Conservation (phyloP, 306 rosid genomes). For the Arachis hypogaea region DNA sequence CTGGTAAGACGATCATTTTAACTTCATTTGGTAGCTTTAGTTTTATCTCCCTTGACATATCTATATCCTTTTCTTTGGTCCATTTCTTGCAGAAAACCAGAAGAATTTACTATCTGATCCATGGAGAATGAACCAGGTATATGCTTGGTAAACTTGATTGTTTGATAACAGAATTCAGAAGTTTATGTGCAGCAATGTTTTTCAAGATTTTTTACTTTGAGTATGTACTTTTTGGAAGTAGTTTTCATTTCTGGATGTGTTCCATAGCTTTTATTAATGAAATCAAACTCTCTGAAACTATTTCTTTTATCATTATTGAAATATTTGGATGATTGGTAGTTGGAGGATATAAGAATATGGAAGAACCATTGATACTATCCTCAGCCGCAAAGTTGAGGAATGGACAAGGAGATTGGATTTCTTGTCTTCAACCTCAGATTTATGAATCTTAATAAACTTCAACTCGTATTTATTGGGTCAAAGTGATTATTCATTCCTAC, state of each 20-base stretch:
- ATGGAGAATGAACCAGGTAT: slow-evolving; percentile 95
- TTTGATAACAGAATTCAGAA: slow-evolving; percentile 21
- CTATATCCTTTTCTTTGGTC: slow-evolving; percentile 2
- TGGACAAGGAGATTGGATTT: neutral
- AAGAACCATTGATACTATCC: neutral
- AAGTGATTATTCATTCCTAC: slow-evolving; percentile 1
- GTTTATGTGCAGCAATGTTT: neutral
- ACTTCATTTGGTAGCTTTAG: slow-evolving; percentile 17
- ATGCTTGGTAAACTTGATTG: slow-evolving; percentile 19
- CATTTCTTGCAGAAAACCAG: slow-evolving; percentile 71
- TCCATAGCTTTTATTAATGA: slow-evolving; percentile 5
- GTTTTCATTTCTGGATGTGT: slow-evolving; percentile 9
- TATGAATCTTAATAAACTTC: slow-evolving; percentile 2
- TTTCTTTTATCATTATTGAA: neutral
- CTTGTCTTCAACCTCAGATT: slow-evolving; percentile 18
- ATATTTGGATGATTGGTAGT: neutral
- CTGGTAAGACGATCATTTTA: slow-evolving; percentile 62
- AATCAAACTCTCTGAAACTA: slow-evolving; percentile 1
- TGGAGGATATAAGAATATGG: slow-evolving; percentile 16
- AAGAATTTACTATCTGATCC: slow-evolving; percentile 84
- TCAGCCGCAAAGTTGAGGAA: slow-evolving; percentile 11
- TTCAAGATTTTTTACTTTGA: neutral
- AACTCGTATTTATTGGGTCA: neutral
- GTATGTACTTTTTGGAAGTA: neutral
- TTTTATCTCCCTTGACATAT: slow-evolving; percentile 14